Conservation (phyloP, 495 filamentous ascomycete species). For the Glonium stellatum region DNA sequence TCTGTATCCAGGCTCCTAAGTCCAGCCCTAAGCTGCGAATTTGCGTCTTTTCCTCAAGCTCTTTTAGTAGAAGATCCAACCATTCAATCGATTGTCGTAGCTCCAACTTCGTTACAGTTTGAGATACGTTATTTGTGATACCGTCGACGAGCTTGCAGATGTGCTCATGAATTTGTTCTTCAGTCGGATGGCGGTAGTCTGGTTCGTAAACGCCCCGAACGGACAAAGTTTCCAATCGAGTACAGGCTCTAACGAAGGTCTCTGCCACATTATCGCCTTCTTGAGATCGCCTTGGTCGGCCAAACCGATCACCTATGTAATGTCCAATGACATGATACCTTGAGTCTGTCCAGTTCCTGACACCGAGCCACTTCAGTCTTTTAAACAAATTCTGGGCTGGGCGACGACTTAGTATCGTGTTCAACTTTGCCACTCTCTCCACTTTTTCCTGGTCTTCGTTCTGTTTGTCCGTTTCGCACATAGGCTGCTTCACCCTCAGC, state of each 20-base stretch:
- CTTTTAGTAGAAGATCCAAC: slow-evolving; percentile 2
- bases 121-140: not conserved
- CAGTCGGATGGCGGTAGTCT: not conserved
- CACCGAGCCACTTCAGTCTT: slow-evolving; percentile 15
- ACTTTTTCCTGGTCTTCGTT: no score
- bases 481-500: no score
- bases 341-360: slow-evolving; percentile 1
- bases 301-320: no score
- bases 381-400: not conserved
- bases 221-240: not conserved
- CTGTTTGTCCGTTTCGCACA: no score
- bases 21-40: slow-evolving; percentile 15
- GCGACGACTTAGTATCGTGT: no score
- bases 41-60: not conserved
- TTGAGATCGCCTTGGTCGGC: no score
- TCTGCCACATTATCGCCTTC: no score
- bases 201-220: not conserved
- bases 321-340: not conserved
- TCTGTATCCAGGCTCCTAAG: slow-evolving; percentile 20
- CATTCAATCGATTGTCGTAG: not conserved
- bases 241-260: not conserved
- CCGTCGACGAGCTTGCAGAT: not conserved
- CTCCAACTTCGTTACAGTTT: not conserved
- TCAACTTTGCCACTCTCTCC: no score
- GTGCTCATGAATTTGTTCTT: not conserved